Evolutionary conservation across 106 monocot genomes (phyloP).

Genomic region (Cymbidium sinense): DNA sequence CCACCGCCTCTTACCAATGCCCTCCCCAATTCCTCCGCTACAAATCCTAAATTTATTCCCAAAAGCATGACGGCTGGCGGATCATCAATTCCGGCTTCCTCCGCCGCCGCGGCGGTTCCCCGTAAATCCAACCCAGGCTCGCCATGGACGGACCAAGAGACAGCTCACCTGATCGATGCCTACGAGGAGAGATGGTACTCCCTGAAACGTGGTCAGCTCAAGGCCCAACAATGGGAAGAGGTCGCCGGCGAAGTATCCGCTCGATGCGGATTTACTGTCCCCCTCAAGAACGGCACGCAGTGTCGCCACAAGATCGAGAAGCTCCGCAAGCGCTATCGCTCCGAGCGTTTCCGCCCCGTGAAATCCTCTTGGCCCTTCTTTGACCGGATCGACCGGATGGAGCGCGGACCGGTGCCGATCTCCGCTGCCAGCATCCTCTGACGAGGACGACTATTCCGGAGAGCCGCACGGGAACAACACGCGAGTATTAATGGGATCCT

Average conservation of each 20-base stretch:
- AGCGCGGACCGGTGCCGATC: conserved; percentile 41
- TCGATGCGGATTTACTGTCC: conserved; percentile 25
- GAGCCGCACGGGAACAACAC: conserved; percentile 13
- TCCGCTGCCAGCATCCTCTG: conserved; percentile 1
- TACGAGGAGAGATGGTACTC: conserved; percentile 60
- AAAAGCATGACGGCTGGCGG: conserved; percentile 24
- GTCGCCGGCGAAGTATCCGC: conserved; percentile 46
- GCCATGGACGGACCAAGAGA: conserved; percentile 58
- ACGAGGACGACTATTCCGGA: conserved; percentile 13
- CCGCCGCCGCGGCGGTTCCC: background rate
- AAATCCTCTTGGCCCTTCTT: conserved; percentile 53
- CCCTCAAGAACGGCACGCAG: conserved; percentile 52
- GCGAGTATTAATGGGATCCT: conserved; percentile 29
- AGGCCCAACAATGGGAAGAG: conserved; percentile 60
- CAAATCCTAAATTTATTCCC: background rate
- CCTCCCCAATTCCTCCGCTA: background rate
- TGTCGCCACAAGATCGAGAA: conserved; percentile 83
- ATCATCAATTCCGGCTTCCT: background rate
- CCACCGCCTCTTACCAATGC: conserved; percentile 9
- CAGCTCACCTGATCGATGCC: conserved; percentile 48
- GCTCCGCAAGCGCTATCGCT: conserved; percentile 55
- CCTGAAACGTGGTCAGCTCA: conserved; percentile 56
- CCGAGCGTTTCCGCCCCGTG: conserved; percentile 28
- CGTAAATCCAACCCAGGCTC: conserved; percentile 31
- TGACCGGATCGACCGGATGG: conserved; percentile 46